These are phyloP conservation scores for Stipa capillata DNA, from an alignment of 176 grass and related monocot genomes.

Conservation along the genomic window DNA sequence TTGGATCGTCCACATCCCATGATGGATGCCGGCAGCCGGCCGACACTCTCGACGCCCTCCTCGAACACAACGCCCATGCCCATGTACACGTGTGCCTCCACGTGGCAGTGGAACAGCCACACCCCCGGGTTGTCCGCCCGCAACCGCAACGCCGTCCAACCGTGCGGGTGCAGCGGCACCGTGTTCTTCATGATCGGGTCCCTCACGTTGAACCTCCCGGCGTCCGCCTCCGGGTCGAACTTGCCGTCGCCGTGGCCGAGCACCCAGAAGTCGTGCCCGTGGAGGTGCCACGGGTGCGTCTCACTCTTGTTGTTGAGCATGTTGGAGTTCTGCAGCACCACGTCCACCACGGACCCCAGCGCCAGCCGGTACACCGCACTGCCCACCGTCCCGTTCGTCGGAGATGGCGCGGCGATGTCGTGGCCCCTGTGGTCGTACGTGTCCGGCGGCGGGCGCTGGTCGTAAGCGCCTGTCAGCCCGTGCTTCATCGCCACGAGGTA, in stretches of 20 bases:
- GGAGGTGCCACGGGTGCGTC: constrained; percentile 83
- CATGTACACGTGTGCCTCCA: constrained; percentile 73
- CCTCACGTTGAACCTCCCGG: constrained; percentile 23
- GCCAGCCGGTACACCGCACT: constrained; percentile 42
- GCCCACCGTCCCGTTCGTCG: constrained; percentile 29
- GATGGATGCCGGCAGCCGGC: constrained; percentile 31
- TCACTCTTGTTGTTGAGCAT: constrained; percentile 22
- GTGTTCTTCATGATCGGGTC: constrained; percentile 74
- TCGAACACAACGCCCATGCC: constrained; percentile 70
- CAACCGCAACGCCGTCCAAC: constrained; percentile 69
- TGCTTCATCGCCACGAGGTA: constrained; percentile 50
- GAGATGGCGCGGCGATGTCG: constrained; percentile 3
- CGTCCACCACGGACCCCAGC: constrained; percentile 46
- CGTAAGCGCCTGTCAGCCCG: constrained; percentile 14
- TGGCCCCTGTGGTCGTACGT: constrained; percentile 38
- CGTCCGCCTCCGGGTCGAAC: constrained; percentile 39
- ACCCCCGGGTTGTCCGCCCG: constrained; percentile 56
- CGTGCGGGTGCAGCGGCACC: constrained; percentile 41
- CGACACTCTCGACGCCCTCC: constrained; percentile 40
- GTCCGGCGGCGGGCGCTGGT: constrained; percentile 26
- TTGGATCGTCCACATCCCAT: constrained; percentile 57
- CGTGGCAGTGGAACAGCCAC: constrained; percentile 76
- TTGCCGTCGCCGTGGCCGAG: constrained; percentile 53
- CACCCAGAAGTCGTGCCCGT: constrained; percentile 81
- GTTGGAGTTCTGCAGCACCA: constrained; percentile 71